Base-by-base conservation (phyloP, 148 eudicot species). In the Rhododendron ovatum region DNA sequence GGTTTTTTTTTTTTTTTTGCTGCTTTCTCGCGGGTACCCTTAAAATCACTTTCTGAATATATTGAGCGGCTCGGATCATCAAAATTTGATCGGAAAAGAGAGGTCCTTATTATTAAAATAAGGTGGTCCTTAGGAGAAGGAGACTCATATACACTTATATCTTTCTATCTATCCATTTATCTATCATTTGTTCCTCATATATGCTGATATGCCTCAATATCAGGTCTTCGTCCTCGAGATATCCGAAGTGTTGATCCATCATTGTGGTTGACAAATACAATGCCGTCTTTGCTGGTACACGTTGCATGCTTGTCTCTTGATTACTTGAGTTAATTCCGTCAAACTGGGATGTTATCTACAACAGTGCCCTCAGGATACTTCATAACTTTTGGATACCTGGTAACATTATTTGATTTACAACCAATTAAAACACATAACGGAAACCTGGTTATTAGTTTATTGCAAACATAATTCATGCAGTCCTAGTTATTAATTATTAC, bases 221-320 rank as follows among this genome's bases (percentile, higher is more conserved):
- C 88, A 97, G 99, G 99, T 83, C 96, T 97, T 82, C 98, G 99
- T 33, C 99, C 99, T 87, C 98, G 98, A 84, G 99, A 97, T 86
- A 86, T 97, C 41, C 91, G 98, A 83, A 97, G 98, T 77, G 98
- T 97, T 78, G 99, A 97, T 90, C 99, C 99, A 82, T 97, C 98
- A 53, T 91, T 97, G 91, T 95, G 99, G 99, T 88, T 97, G 92
- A 97, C 96, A 81, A 97, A 97, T 86, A 87, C 98, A 33, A 94
- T 95, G 98, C 98, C 99, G n/a, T 91, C 96, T 63, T 87, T 97
- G 84, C 91, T 97, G 99, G 99, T 97, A 94, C 77, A n/a, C 26
- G 47, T 63, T 86, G 78, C 78, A 17, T 84, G 7, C 50, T 83
- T 26, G 43, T 82, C 28, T 43, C 78, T 61, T 22, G 2, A n/a